These are phyloP conservation scores for Pythium pectinolyticum DNA, from an alignment of 352 stramenopile species.

Conservation along the genomic window DNA sequence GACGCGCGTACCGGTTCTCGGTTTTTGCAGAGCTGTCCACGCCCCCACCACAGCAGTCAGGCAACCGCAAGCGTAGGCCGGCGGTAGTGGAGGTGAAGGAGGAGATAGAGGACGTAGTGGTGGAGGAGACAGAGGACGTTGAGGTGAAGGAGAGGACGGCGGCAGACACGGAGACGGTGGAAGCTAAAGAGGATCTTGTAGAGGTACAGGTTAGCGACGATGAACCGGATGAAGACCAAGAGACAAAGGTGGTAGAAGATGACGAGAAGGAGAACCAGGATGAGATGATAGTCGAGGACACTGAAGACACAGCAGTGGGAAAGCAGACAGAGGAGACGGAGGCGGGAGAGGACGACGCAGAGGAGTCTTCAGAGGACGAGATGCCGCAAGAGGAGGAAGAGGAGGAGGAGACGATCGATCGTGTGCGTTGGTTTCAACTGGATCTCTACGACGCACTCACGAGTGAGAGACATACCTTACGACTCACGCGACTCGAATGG, in stretches of 20 bases:
- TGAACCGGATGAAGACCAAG: background rate
- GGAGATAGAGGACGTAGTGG: background rate
- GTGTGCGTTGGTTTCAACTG: conserved; percentile 29
- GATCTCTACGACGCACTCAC: conserved; percentile 40
- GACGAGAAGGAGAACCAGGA: background rate
- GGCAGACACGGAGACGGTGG: background rate
- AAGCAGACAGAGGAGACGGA: background rate
- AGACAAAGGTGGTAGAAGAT: background rate
- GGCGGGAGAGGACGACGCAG: background rate
- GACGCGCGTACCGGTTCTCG: conserved; percentile 8
- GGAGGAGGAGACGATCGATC: background rate
- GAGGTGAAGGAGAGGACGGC: background rate
- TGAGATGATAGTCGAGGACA: no score
- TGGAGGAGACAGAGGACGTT: background rate
- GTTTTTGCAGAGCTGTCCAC: conserved; percentile 14
- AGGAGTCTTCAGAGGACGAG: background rate
- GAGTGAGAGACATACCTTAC: conserved; percentile 16
- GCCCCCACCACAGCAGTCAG: background rate
- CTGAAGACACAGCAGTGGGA: background rate
- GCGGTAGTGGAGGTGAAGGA: background rate
- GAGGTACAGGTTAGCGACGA: no score
- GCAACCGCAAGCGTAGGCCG: no score
- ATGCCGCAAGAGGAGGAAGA: background rate
- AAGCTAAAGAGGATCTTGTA: background rate
- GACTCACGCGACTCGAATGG: conserved; percentile 41